These are phyloP conservation scores for Hypoxylon cercidicola DNA, from an alignment of 495 filamentous ascomycete species.

Conservation along the genomic window DNA sequence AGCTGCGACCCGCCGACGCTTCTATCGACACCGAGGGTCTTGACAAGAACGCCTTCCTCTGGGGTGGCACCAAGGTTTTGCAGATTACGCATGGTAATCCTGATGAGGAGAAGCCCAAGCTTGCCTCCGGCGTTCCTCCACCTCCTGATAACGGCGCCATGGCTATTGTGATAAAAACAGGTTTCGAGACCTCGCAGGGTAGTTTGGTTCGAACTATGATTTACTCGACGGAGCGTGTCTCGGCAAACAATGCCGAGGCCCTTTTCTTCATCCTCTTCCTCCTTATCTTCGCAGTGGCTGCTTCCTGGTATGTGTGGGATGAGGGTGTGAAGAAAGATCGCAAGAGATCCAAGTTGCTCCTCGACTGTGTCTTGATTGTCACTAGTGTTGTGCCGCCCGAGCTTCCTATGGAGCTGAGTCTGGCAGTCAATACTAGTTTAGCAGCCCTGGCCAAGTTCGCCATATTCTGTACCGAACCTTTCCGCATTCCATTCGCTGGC, in stretches of 20 bases:
- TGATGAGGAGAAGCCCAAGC: slow-evolving; percentile 73
- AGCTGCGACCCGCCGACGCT: slow-evolving; percentile 88
- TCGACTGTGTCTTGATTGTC: slow-evolving; percentile 97
- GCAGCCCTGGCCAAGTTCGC: slow-evolving; percentile 93
- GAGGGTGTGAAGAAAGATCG: slow-evolving; percentile 93
- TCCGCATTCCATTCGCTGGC: slow-evolving; percentile 97
- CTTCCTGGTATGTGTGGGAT: slow-evolving; percentile 99
- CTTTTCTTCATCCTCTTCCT: slow-evolving; percentile 97
- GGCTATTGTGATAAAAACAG: slow-evolving; percentile 95
- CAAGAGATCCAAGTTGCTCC: slow-evolving; percentile 94
- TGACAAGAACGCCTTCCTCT: slow-evolving; percentile 96
- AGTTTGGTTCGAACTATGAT: slow-evolving; percentile 99
- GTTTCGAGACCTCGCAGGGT: slow-evolving; percentile 98
- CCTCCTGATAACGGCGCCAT: slow-evolving; percentile 92
- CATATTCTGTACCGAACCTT: slow-evolving; percentile 99
- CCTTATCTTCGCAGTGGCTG: slow-evolving; percentile 93
- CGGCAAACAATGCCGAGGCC: slow-evolving; percentile 94
- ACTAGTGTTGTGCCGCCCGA: slow-evolving; percentile 98
- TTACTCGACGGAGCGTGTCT: slow-evolving; percentile 98
- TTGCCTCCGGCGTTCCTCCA: slow-evolving; percentile 75
- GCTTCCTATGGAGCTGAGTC: slow-evolving; percentile 95
- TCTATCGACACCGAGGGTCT: slow-evolving; percentile 86
- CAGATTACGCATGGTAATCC: slow-evolving; percentile 88
- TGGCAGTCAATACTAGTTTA: slow-evolving; percentile 98
- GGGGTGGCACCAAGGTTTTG: slow-evolving; percentile 96